phyloP scores from a whole-genome alignment of 2,329 filamentous ascomycete genomes.

The Trichoderma asperellum region DNA sequence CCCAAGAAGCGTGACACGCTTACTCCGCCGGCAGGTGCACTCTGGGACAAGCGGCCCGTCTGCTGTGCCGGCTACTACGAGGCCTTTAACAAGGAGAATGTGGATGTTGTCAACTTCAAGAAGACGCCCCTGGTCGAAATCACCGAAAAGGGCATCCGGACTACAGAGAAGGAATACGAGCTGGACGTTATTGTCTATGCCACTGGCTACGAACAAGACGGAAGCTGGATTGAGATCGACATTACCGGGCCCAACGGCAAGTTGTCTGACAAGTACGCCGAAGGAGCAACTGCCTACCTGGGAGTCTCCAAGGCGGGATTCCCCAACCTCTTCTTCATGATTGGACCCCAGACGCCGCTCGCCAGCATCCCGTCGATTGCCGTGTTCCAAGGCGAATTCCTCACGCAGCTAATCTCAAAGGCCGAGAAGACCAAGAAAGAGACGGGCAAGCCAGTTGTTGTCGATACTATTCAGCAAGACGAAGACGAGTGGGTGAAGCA shows the following conservation, averaged over 20 bases:
- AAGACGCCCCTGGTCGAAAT: not conserved
- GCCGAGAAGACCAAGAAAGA: not conserved
- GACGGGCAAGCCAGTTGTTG: not conserved
- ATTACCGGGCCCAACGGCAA: not conserved
- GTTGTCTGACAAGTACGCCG: not conserved
- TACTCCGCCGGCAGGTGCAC: not conserved
- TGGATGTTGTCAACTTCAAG: constrained; percentile 6
- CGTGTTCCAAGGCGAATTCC: not conserved
- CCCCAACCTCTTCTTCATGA: not conserved
- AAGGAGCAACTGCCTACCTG: not conserved
- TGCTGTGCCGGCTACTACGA: not conserved
- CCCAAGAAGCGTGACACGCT: not conserved
- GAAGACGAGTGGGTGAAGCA: not conserved
- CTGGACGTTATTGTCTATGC: constrained; percentile 5
- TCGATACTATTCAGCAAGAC: not conserved
- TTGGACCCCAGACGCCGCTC: not conserved
- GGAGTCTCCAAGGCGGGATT: not conserved
- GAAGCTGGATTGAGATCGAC: not conserved
- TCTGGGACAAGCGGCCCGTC: not conserved
- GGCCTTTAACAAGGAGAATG: not conserved
- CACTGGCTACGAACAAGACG: not conserved
- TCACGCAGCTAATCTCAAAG: not conserved
- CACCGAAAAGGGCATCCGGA: constrained; percentile 3
- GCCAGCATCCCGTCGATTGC: not conserved
- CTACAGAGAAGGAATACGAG: not conserved